Conservation (phyloP, 495 filamentous ascomycete genomes). For the Acidiella bohemica region DNA sequence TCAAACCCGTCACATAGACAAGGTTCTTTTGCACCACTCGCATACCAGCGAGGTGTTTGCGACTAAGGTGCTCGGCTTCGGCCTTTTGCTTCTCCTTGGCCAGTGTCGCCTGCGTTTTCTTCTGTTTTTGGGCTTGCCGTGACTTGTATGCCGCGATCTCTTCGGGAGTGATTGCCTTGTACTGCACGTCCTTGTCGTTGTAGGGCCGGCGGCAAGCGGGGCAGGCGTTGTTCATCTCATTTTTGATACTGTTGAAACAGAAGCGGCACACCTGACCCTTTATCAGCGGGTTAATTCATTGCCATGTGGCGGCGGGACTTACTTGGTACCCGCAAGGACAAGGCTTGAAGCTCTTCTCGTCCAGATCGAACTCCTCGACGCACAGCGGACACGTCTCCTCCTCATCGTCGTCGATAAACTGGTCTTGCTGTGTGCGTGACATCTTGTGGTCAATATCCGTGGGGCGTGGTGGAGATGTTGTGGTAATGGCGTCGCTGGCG, state of each 20-base stretch:
- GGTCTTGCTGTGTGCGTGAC: slow-evolving; percentile 74
- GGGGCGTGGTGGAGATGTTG: no score
- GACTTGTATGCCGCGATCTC: slow-evolving; percentile 66
- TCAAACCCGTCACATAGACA: slow-evolving; percentile 92
- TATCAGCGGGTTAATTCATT: no score
- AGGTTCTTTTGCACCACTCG: slow-evolving; percentile 96
- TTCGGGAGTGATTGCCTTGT: slow-evolving; percentile 83
- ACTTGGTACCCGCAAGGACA: slow-evolving; percentile 99
- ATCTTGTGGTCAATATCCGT: slow-evolving; percentile 19
- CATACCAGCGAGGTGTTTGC: slow-evolving; percentile 88
- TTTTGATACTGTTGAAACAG: slow-evolving; percentile 97
- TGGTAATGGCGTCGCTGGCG: slow-evolving; percentile 2
- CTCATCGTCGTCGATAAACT: slow-evolving; percentile 94
- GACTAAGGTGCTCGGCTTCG: slow-evolving; percentile 85
- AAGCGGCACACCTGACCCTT: slow-evolving; percentile 82
- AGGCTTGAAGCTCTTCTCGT: slow-evolving; percentile 91
- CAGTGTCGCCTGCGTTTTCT: slow-evolving; percentile 77
- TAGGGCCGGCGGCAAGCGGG: slow-evolving; percentile 91
- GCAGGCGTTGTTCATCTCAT: slow-evolving; percentile 87
- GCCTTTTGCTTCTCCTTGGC: slow-evolving; percentile 93
- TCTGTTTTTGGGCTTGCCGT: slow-evolving; percentile 76
- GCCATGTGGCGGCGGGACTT: no score
- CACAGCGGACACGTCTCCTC: slow-evolving; percentile 71
- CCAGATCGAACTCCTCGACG: slow-evolving; percentile 96
- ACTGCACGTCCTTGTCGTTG: slow-evolving; percentile 91